Base-by-base conservation (phyloP, 2,329 filamentous ascomycete genomes). In the Pestalotiopsis sp. region DNA sequence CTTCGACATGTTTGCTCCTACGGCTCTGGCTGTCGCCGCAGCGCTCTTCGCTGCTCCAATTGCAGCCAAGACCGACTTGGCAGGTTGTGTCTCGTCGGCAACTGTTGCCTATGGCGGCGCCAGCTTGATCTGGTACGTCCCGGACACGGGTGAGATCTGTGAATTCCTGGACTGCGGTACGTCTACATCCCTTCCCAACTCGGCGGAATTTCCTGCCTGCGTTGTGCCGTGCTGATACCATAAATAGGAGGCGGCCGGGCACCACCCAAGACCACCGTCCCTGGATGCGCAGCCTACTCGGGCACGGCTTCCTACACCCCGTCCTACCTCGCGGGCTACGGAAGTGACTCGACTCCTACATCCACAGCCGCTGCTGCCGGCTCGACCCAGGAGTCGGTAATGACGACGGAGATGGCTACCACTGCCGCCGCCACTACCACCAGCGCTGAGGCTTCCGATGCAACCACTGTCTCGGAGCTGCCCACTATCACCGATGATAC, bases 121-220 rank as follows among this genome's bases (percentile, higher is more conserved):
- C 58, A 85, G 83, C 67, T 70, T 85, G 61, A 78, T 89, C 74
- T 92, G 84, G 83, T 91, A 88, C 78, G 85, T 90, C 66, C 89
- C 89, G 2, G 88, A 80, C 72, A 88, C 86, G 20, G 89, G 89
- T 76, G 89, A 92, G 81, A 82, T 92, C 76, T 92, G 90, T 84
- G 82, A 83, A 12, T 76, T 88, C 70, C 84, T 90, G 72, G 90
- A 92, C 84, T 92, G 90, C 79, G 90, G 90, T 67, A 67, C 13
- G 65, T 12, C 36, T 31, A 2, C 27, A 2, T 4, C 12, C 31
- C 7, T 20, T 17, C 14, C 23, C 38, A 45, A n/a, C n/a, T 31
- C 45, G 7, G 4, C 2, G 17, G 45, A 23, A 4, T n/a, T 20
- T n/a, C 25, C 25, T n/a, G 52, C 36, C 17, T 41, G 2, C 62